phyloP scores from a whole-genome alignment of 169 alveolate species.

The Cryptosporidium xiaoi region DNA sequence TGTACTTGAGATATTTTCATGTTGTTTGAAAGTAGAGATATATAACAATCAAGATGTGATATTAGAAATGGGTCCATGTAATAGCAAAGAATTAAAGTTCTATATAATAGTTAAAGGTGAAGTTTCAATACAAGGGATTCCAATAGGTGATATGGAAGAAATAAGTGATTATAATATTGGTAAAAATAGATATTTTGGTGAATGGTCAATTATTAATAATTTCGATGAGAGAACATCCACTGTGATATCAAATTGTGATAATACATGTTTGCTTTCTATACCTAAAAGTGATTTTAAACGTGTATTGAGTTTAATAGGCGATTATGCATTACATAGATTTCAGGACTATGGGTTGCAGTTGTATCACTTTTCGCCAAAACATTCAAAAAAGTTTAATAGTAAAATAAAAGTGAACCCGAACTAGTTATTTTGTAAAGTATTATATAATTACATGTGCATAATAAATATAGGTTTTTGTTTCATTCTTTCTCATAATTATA shows the following conservation, averaged over 20 bases:
- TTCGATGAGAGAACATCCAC: slow-evolving; percentile 49
- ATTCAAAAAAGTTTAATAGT: slow-evolving; percentile 47
- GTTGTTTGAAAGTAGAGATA: slow-evolving; percentile 38
- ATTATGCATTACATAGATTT: slow-evolving; percentile 62
- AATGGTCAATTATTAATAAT: slow-evolving; percentile 58
- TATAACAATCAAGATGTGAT: slow-evolving; percentile 19
- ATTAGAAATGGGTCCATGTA: slow-evolving; percentile 65
- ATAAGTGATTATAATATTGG: slow-evolving; percentile 23
- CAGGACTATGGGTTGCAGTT: slow-evolving; percentile 59
- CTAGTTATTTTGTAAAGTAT: too few relatives aligned
- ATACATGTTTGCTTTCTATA: slow-evolving; percentile 17
- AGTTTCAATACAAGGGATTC: slow-evolving; percentile 37
- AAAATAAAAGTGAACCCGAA: slow-evolving; percentile 5
- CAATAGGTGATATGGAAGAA: slow-evolving; percentile 56
- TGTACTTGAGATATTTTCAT: slow-evolving; percentile 33
- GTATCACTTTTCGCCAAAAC: slow-evolving; percentile 59
- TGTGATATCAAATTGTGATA: slow-evolving; percentile 9
- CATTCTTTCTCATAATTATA: background rate
- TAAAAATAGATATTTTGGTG: slow-evolving; percentile 59
- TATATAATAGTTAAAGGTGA: slow-evolving; percentile 49
- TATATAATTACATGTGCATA: too few relatives aligned
- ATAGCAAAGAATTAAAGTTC: slow-evolving; percentile 14
- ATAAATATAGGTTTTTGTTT: background rate
- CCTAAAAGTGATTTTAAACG: slow-evolving; percentile 59
- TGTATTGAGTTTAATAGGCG: slow-evolving; percentile 19